Evolutionary conservation across 2,329 filamentous ascomycete genomes (phyloP).

Genomic region (Microdochium paspali): DNA sequence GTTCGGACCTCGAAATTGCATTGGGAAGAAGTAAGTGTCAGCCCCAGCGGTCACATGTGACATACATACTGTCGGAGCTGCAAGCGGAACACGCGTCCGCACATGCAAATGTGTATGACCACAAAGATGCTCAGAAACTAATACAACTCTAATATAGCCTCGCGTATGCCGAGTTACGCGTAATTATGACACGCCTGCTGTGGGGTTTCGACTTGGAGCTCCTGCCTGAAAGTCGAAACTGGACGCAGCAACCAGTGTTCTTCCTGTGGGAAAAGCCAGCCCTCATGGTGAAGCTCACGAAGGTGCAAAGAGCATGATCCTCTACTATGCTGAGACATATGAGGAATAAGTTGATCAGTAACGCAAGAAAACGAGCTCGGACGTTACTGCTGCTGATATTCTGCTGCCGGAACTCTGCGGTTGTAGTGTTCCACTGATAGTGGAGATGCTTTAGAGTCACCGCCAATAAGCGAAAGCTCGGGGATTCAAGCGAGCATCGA

Average conservation of each 20-base stretch:
- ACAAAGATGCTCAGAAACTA: neutral
- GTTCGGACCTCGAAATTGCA: neutral
- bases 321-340: too few species aligned
- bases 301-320: too few species aligned
- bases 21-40: constrained; percentile 20
- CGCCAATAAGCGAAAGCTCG: too few species aligned
- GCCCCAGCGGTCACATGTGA: neutral
- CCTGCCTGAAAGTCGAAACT: constrained; percentile 17
- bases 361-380: too few species aligned
- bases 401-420: too few species aligned
- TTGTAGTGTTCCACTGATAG: too few species aligned
- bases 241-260: constrained; percentile 16
- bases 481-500: too few species aligned
- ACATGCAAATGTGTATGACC: neutral
- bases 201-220: constrained; percentile 35
- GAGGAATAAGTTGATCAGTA: too few species aligned
- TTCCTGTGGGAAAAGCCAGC: neutral
- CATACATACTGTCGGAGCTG: too few species aligned
- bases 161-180: constrained; percentile 37
- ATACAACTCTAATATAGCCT: constrained; percentile 15
- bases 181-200: constrained; percentile 32
- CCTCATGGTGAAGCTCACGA: neutral
- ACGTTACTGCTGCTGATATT: too few species aligned
- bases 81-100: neutral
- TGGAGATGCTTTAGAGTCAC: too few species aligned